These are phyloP conservation scores for Hordeum marinum DNA, from an alignment of 176 grass and related monocot species.

Conservation along the genomic window DNA sequence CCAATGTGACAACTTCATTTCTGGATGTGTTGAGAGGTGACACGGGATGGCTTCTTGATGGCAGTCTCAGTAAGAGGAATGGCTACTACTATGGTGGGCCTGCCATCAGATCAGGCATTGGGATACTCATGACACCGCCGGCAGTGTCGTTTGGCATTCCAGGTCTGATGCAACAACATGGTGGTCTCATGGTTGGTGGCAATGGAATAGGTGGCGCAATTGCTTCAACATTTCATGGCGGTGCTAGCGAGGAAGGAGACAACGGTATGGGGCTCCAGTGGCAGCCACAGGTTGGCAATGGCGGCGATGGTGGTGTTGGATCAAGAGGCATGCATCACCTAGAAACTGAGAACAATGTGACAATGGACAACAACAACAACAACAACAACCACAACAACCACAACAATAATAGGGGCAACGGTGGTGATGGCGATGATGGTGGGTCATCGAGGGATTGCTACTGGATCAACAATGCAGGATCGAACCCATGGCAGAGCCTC, in stretches of 20 bases:
- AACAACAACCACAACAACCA: background rate
- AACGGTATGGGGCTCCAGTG: background rate
- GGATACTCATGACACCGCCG: background rate
- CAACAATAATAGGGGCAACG: too few species aligned
- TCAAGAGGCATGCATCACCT: background rate
- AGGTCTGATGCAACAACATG: background rate
- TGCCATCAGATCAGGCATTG: background rate
- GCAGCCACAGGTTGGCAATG: background rate
- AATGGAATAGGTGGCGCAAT: background rate
- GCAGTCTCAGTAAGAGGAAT: background rate
- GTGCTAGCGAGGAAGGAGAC: background rate
- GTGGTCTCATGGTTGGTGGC: background rate
- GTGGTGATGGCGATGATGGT: background rate
- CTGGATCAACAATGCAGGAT: background rate
- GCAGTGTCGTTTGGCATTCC: background rate
- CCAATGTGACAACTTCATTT: background rate
- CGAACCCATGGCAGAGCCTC: conserved; percentile 36
- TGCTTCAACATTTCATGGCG: background rate
- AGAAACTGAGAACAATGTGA: background rate
- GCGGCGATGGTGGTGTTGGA: background rate
- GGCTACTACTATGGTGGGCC: background rate
- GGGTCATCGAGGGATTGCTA: background rate
- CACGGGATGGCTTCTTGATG: conserved; percentile 4
- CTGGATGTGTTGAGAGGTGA: conserved; percentile 27
- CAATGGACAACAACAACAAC: background rate